These are phyloP conservation scores for Colletotrichum filicis DNA, from an alignment of 2,329 filamentous ascomycete species.

Conservation along the genomic window DNA sequence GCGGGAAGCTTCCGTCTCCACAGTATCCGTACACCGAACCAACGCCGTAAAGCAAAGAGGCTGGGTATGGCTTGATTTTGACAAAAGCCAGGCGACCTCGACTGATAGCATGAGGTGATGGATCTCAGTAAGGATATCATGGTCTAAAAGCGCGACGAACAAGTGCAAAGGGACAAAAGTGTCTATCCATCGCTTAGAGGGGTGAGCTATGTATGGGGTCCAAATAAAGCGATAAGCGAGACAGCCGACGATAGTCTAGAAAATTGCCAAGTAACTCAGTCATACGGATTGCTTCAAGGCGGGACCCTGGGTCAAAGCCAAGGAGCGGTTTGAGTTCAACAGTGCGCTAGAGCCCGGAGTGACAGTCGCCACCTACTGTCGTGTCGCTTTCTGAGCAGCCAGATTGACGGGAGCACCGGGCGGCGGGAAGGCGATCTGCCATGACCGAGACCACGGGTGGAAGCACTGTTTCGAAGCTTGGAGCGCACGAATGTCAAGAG, in stretches of 20 bases:
- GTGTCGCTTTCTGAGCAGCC: conserved; percentile 26
- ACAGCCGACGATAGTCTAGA: conserved; percentile 1
- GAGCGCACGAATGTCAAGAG: neutral
- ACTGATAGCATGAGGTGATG: neutral
- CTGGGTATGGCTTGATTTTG: neutral
- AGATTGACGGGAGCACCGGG: neutral
- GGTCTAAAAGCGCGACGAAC: neutral
- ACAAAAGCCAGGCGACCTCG: neutral
- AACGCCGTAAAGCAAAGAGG: neutral
- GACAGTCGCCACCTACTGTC: conserved; percentile 29
- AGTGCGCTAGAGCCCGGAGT: conserved; percentile 10
- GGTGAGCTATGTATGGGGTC: neutral
- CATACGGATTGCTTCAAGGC: neutral
- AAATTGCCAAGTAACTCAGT: neutral
- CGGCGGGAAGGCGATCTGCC: conserved; percentile 6
- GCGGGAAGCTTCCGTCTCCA: neutral
- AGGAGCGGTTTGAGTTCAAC: conserved; percentile 2
- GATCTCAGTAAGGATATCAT: neutral
- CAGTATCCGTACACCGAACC: neutral
- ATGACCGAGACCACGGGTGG: conserved; percentile 12
- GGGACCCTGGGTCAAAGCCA: neutral
- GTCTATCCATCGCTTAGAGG: neutral
- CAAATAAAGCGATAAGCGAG: conserved; percentile 11
- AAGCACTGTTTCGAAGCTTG: neutral
- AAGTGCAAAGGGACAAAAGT: neutral